Conservation (phyloP, 108 stramenopile species). For the Bacterosira constricta region DNA sequence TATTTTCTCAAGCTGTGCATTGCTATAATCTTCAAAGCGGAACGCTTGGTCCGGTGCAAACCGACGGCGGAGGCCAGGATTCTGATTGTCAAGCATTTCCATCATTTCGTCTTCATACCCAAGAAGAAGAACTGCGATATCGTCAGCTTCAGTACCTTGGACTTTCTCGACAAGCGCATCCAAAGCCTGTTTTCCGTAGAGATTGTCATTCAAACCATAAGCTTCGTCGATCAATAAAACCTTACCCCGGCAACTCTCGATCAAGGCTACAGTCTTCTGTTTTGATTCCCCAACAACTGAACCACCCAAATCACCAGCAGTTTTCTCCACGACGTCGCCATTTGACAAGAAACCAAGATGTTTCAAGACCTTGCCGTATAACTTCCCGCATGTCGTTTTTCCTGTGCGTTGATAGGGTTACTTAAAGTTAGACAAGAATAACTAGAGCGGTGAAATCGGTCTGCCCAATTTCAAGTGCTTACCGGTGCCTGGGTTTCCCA, state of each 20-base stretch:
- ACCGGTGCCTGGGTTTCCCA: slow-evolving; percentile 82
- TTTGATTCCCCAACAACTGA: slow-evolving; percentile 56
- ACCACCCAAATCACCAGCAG: slow-evolving; percentile 70
- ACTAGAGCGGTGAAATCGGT: neutral
- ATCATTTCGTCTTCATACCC: slow-evolving; percentile 76
- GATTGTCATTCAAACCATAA: slow-evolving; percentile 55
- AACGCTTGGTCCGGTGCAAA: slow-evolving; percentile 72
- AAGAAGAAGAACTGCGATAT: slow-evolving; percentile 74
- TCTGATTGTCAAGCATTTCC: slow-evolving; percentile 56
- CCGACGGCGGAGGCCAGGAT: slow-evolving; percentile 74
- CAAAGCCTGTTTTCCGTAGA: slow-evolving; percentile 61
- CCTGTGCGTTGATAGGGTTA: neutral
- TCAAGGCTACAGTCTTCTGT: slow-evolving; percentile 54
- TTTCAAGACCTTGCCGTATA: slow-evolving; percentile 64
- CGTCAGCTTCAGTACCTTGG: slow-evolving; percentile 68
- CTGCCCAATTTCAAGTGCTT: slow-evolving; percentile 13
- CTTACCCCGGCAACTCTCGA: slow-evolving; percentile 57
- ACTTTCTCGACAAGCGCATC: slow-evolving; percentile 81
- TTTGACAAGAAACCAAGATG: slow-evolving; percentile 74
- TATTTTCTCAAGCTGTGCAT: slow-evolving; percentile 60
- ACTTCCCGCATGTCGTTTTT: slow-evolving; percentile 64
- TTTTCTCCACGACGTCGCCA: slow-evolving; percentile 69
- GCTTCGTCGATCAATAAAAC: slow-evolving; percentile 87
- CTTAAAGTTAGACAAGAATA: neutral
- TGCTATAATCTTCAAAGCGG: slow-evolving; percentile 73